These are phyloP conservation scores for Lichtheimia corymbifera DNA, from an alignment of 371 early-diverging fungal species.

Conservation along the genomic window DNA sequence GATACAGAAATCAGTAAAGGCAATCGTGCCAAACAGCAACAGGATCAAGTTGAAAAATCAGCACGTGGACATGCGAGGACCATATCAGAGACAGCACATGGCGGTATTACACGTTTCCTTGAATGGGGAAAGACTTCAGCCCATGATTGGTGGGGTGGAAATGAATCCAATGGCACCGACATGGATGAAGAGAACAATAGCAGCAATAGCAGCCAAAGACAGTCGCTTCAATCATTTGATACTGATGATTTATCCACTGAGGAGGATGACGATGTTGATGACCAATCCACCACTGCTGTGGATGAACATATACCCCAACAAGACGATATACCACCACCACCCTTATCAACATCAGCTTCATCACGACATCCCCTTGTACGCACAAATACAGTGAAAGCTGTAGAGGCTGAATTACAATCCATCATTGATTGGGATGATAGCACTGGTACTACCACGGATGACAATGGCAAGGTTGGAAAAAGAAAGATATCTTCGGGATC, in stretches of 20 bases:
- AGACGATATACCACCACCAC: background rate
- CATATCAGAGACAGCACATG: constrained; percentile 23
- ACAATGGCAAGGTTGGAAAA: constrained; percentile 10
- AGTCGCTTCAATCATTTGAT: constrained; percentile 18
- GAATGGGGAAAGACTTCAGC: constrained; percentile 30
- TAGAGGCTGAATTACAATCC: constrained; percentile 61
- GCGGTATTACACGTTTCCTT: constrained; percentile 18
- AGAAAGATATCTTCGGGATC: constrained; percentile 5
- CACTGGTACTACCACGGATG: constrained; percentile 1
- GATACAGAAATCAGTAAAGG: constrained; percentile 20
- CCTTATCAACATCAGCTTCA: background rate
- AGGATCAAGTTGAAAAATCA: background rate
- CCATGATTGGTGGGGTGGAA: constrained; percentile 21
- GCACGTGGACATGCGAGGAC: constrained; percentile 15
- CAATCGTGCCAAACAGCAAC: background rate
- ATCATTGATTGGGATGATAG: constrained; percentile 49
- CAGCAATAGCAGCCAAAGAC: background rate
- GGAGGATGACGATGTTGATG: constrained; percentile 5
- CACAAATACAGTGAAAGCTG: constrained; percentile 58
- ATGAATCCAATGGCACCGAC: constrained; percentile 5
- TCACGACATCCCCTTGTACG: constrained; percentile 24
- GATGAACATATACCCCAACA: background rate
- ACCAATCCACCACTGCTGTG: background rate
- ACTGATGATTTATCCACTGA: constrained; percentile 15
- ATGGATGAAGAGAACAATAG: constrained; percentile 5